A percentile compares a stretch with the other conserved stretches of the same genome.
These are phyloP conservation scores for Botrytis pseudocinerea DNA, from an alignment of 2,329 filamentous ascomycete genomes.

Conservation along the genomic window DNA sequence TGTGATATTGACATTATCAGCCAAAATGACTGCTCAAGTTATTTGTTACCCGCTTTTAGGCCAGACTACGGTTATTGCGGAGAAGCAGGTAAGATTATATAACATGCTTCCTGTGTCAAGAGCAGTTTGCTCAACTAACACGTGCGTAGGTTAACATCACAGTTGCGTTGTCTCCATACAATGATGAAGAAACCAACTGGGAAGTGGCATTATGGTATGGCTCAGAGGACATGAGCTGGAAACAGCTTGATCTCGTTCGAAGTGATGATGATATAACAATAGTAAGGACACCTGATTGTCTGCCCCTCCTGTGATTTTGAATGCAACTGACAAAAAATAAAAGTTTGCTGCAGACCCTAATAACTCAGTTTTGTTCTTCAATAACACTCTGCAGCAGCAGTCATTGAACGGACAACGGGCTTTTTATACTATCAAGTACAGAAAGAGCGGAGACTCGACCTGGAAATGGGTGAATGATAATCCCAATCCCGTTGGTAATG, in stretches of 20 bases:
- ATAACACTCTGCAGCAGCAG: background rate
- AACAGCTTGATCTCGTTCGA: background rate
- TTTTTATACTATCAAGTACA: slow-evolving; percentile 10
- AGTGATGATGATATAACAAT: background rate
- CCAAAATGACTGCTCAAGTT: slow-evolving; percentile 3
- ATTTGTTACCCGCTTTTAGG: slow-evolving; percentile 13
- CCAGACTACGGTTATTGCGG: background rate
- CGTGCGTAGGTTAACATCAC: slow-evolving; percentile 9
- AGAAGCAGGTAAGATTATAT: background rate
- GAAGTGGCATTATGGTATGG: slow-evolving; percentile 19
- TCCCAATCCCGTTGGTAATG: background rate
- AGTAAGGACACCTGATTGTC: background rate
- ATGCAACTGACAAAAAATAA: background rate
- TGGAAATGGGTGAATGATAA: slow-evolving; percentile 19
- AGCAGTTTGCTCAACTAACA: background rate
- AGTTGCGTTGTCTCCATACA: background rate
- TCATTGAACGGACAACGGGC: background rate
- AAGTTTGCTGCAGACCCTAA: background rate
- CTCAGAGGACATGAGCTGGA: background rate
- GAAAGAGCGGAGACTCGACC: background rate
- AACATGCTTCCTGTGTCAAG: background rate
- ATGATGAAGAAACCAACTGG: slow-evolving; percentile 1
- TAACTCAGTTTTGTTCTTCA: background rate
- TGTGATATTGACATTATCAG: background rate
- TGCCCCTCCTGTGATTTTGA: background rate